Conservation (phyloP, 495 filamentous ascomycete genomes). For the Hypoxylon cercidicola region DNA sequence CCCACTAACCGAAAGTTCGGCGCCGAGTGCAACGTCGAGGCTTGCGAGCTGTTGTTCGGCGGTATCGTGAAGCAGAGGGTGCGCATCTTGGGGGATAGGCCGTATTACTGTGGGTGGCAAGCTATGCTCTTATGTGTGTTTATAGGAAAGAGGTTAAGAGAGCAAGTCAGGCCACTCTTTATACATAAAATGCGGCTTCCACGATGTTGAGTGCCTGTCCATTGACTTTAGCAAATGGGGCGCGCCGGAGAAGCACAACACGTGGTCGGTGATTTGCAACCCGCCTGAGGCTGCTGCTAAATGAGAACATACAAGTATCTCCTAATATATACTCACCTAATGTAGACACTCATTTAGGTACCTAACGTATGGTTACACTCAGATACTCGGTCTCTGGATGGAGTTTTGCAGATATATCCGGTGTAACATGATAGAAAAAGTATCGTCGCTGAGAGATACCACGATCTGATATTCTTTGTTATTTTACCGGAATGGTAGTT, state of each 20-base stretch:
- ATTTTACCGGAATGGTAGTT: too few species aligned
- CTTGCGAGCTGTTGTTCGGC: conserved; percentile 49
- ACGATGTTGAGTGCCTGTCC: conserved; percentile 35
- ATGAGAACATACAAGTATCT: neutral
- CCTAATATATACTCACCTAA: too few species aligned
- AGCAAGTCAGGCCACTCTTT: conserved; percentile 29
- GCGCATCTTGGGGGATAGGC: conserved; percentile 40
- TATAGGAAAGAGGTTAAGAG: neutral
- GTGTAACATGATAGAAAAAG: too few species aligned
- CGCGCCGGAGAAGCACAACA: conserved; percentile 10
- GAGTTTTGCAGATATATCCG: too few species aligned
- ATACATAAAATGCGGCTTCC: conserved; percentile 46
- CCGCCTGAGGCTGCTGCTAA: conserved; percentile 8
- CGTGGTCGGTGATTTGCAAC: conserved; percentile 35
- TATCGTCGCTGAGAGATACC: too few species aligned
- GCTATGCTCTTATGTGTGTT: neutral
- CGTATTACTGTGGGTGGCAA: conserved; percentile 38
- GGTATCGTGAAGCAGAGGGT: conserved; percentile 27
- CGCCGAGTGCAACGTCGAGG: conserved; percentile 40
- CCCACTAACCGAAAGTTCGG: conserved; percentile 34
- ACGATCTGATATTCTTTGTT: too few species aligned
- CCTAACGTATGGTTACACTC: too few species aligned
- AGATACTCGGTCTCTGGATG: too few species aligned
- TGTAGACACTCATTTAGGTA: neutral
- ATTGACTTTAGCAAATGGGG: conserved; percentile 35